Evolutionary conservation across 2,329 filamentous ascomycete species (phyloP), one percentile per base, ranked within the genome.

Genomic region (Cytospora mali): DNA sequence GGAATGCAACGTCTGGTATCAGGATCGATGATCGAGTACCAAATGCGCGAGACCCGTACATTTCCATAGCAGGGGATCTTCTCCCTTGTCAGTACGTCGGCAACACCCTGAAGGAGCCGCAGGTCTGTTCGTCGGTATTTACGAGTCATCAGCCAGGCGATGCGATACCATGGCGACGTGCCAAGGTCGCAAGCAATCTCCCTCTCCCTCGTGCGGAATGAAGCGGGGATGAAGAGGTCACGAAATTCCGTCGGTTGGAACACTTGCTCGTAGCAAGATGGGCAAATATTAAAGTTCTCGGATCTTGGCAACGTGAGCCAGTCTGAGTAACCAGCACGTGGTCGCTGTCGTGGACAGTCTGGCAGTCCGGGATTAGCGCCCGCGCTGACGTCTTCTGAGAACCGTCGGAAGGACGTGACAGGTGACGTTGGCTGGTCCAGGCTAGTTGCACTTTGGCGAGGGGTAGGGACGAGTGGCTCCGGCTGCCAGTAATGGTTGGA

Each of bases 91-190:
- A 83, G 78, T 46, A 92, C 83, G 11, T 84, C 82, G 6, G 89
- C 87, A 35, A 97, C 81, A 42, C 84, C 83, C 63, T 89, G 85
- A 31, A 97, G 80, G 6, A 96, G 76, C 14, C 84, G 83, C 48
- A 95, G 77, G 67, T 92, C 87, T 3, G 83, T 80, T 21, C 84
- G 80, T 14, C 85, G 77, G 67, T 91, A 85, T 74, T 93, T 92
- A 58, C 90, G 78, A 2, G 88, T 93, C 66, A 96, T 81, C 3
- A 93, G 81, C 86, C 90, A 96, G 0, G 93, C 93, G 46, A 97
- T 86, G 29, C 91, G 87, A 69, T 92, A 89, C 92, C 93, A 97
- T 0, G 89, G 85, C 0, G 81, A 83, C 14, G 86, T 83, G 31
- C 91, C 91, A 74, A 97, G 92, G 67, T 93, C 89, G 76, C 94